Evolutionary conservation across 2,329 filamentous ascomycete genomes (phyloP).

Genomic region (Fusarium praegraminearum): DNA sequence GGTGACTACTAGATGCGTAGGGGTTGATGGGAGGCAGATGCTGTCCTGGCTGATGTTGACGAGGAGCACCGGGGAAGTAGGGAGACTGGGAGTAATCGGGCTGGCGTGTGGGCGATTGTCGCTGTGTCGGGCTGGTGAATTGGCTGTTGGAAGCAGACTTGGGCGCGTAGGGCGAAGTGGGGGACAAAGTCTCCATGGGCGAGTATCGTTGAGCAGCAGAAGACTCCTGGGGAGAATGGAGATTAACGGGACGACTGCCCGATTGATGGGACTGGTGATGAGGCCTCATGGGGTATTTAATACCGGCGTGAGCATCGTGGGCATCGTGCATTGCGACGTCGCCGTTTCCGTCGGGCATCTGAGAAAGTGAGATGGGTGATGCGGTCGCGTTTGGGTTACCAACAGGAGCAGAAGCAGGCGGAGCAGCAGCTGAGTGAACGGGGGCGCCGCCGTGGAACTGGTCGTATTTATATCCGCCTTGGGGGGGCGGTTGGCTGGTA

Average conservation of each 20-base stretch:
- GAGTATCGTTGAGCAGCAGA: constrained; percentile 93
- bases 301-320: constrained; percentile 82
- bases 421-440: constrained; percentile 46
- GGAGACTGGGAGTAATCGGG: constrained; percentile 70
- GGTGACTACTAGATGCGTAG: constrained; percentile 68
- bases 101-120: constrained; percentile 83
- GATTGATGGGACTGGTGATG: constrained; percentile 80
- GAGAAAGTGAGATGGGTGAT: constrained; percentile 68
- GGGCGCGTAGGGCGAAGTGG: constrained; percentile 80
- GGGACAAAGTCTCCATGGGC: constrained; percentile 90
- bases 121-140: constrained; percentile 66
- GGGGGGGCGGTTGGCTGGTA: constrained; percentile 55
- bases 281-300: constrained; percentile 86
- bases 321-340: constrained; percentile 90
- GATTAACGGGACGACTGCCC: constrained; percentile 64
- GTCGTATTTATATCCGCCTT: constrained; percentile 74
- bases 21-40: constrained; percentile 81
- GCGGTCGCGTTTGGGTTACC: constrained; percentile 67
- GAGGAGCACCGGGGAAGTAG: constrained; percentile 62
- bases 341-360: constrained; percentile 77
- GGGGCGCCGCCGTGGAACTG: constrained; percentile 66
- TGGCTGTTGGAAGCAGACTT: constrained; percentile 71
- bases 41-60: constrained; percentile 61
- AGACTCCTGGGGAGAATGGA: constrained; percentile 77
- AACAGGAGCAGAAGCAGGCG: constrained; percentile 53